Evolutionary conservation across 371 early-diverging fungal genomes (phyloP), one percentile per base, ranked within the genome.

Genomic region (Mucor racemosus): DNA sequence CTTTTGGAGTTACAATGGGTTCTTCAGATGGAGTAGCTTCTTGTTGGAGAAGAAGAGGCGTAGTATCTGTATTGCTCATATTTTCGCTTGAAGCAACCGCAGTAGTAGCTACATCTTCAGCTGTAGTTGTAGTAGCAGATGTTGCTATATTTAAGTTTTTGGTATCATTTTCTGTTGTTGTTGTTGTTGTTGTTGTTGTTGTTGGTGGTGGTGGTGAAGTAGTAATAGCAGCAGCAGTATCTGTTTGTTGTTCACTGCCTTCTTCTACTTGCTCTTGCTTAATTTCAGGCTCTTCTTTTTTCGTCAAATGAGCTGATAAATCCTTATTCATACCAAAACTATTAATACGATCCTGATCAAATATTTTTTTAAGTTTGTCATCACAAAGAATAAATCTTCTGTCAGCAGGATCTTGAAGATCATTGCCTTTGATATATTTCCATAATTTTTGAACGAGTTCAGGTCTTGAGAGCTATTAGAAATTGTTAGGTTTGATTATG

Each of bases 401-500:
- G 63, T 88, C 86, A 5, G 72, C 69, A 35, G 89, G 88, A 73
- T 88, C 89, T 63, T 88, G 88, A 33, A 88, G 75, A 46, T 84
- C 66, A 60, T 87, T 75, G 33, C 73, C 77, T 69, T 88, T 87
- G 62, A 88, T 86, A 58, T 88, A 86, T 31, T 69, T 78, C 89
- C 88, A 87, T 19, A 87, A 54, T 21, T 73, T 66, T 67, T 86
- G 88, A 8, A 87, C 87, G 9, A 88, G 69, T 68, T 84, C 84
- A 15, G 85, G 80, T 61, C 87, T 63, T 33, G 86, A 82, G 34
- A 86, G 64, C 85, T 84, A 73, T 39, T n/a, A n/a, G 11, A 66
- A 41, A 19, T 55, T 6, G 1, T 26, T 26, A 26, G 3, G 3
- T 26, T 26, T 26, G 3, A 26, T 26, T 26, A 26, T 26, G 3